Evolutionary conservation across 805 yeast genomes (phyloP), one percentile per base, ranked within the genome.

Genomic region (Monosporozyma unispora): DNA sequence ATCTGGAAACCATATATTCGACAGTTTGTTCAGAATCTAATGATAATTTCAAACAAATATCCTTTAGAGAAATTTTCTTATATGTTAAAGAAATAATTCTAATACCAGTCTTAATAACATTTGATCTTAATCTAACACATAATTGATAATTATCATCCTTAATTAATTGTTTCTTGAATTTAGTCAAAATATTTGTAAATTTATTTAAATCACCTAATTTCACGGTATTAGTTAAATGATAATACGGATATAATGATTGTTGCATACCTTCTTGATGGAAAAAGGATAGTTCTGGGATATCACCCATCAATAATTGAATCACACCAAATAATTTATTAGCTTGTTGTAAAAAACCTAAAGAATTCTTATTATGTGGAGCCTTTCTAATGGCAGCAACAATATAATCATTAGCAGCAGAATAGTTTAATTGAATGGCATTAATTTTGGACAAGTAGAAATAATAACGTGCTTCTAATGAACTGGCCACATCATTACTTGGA

Each of bases 31-130:
- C 99, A 45, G 90, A 82, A 61, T 91, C 99, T 54, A 93, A 77
- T 58, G 86, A 89, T 63, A 93, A 78, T 64, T 91, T 87, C 60
- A 93, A 78, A 68, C 99, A 93, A 50, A 93, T 89, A 63, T 93
- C 99, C 67, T 84, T 86, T 60, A 93, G 76, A 3, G 97, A 87
- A 53, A 93, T 93, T 64, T 80, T 82, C 52, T 93, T 85, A 72
- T 93, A 93, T 6, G 96, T 82, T 60, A 93, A 73, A 11, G 96
- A 87, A 62, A 93, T 87, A 61, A 87, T 85, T 67, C 98, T 80
- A 53, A 93, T 88, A 62, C 99, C 99, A 1, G 99, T 90, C 71
- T 91, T 93, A 70, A 93, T 93, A 53, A 93, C 99, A 66, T 91
- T 93, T 64, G 95, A 96, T 66, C 97, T 85, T 63, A 93, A 76